Evolutionary conservation across 2,329 filamentous ascomycete genomes (phyloP).

Genomic region (Aspergillus piperis): DNA sequence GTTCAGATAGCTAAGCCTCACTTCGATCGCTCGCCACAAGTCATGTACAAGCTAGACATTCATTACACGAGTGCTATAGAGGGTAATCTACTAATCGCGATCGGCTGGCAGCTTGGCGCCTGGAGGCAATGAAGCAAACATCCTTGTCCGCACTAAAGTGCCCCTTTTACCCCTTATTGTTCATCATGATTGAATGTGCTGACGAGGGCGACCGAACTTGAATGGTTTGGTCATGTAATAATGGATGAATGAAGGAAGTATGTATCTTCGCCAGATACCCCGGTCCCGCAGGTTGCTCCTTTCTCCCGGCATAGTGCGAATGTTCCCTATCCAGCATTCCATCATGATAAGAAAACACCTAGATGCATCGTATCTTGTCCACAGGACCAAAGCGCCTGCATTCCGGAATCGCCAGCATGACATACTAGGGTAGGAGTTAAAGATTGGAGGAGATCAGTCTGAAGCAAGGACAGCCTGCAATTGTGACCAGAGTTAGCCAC

Average conservation of each 20-base stretch:
- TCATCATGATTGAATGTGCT: not conserved
- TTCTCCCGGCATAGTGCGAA: not conserved
- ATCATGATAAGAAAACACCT: not conserved
- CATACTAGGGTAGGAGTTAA: not conserved
- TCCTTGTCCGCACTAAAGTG: slow-evolving; percentile 5
- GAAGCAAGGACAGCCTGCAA: not conserved
- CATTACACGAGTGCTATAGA: not conserved
- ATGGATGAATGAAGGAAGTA: not conserved
- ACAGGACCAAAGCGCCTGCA: not conserved
- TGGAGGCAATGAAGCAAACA: not conserved
- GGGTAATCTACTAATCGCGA: slow-evolving; percentile 13
- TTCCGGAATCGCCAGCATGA: not conserved
- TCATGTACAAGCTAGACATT: not conserved
- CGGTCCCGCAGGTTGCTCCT: not conserved
- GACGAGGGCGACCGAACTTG: not conserved
- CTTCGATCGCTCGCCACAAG: not conserved
- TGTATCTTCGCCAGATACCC: not conserved
- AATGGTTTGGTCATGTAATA: not conserved
- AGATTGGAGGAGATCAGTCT: not conserved
- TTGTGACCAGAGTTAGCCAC: not conserved
- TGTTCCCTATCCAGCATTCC: not conserved
- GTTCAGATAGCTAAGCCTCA: not conserved
- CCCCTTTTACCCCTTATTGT: slow-evolving; percentile 17
- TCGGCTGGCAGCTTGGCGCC: slow-evolving; percentile 7
- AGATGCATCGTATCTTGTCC: not conserved